phyloP scores from a whole-genome alignment of 2,329 filamentous ascomycete species.

The Rugonectria rugulosa region DNA sequence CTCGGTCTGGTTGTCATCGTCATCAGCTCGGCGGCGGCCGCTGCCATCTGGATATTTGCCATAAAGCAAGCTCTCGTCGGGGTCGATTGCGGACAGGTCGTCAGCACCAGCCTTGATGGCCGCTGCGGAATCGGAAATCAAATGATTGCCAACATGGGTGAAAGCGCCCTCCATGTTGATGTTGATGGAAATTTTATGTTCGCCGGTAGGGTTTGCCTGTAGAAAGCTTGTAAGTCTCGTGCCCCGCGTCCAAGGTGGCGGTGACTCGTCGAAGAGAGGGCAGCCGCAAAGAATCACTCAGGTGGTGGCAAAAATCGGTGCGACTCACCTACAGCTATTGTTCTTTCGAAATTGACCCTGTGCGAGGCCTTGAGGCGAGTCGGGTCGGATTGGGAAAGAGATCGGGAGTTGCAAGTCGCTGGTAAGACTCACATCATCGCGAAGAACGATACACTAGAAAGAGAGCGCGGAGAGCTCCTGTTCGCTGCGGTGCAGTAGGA shows the following conservation, averaged over 20 bases:
- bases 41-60: slow-evolving; percentile 69
- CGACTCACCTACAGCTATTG: slow-evolving; percentile 39
- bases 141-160: slow-evolving; percentile 85
- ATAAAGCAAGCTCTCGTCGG: slow-evolving; percentile 83
- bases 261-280: slow-evolving; percentile 23
- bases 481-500: slow-evolving; percentile 7
- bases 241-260: slow-evolving; percentile 37
- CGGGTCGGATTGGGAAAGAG: slow-evolving; percentile 39
- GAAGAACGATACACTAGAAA: slow-evolving; percentile 37
- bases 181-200: slow-evolving; percentile 30
- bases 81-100: slow-evolving; percentile 72
- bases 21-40: slow-evolving; percentile 76
- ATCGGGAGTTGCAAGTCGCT: slow-evolving; percentile 41
- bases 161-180: slow-evolving; percentile 83
- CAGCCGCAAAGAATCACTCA: slow-evolving; percentile 7
- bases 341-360: slow-evolving; percentile 32
- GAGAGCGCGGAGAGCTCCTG: slow-evolving; percentile 26
- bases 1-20: slow-evolving; percentile 90
- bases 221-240: slow-evolving; percentile 25
- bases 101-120: slow-evolving; percentile 90
- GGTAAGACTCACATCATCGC: slow-evolving; percentile 50
- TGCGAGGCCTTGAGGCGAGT: slow-evolving; percentile 36
- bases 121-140: slow-evolving; percentile 82
- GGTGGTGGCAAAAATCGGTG: slow-evolving; percentile 13
- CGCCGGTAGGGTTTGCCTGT: slow-evolving; percentile 40